A percentile compares a stretch with the other conserved stretches of the same genome.
Evolutionary conservation across 345 rosid species (phyloP).

Genomic region (Populus deltoides): DNA sequence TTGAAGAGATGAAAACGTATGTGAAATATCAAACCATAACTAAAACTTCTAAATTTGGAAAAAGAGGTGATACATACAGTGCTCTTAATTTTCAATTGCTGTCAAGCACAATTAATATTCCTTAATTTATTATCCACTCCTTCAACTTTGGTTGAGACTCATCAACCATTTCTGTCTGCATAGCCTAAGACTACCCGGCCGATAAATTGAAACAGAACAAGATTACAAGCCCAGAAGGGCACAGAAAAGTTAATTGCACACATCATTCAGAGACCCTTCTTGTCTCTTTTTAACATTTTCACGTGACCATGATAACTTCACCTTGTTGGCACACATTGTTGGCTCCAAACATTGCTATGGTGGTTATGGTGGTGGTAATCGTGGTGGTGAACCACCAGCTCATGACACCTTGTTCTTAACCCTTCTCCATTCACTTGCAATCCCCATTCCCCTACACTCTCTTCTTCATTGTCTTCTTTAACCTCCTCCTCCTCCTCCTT

Average conservation of each 20-base stretch:
- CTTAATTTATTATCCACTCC: not conserved
- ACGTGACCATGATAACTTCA: conserved; percentile 23
- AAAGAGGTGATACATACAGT: not conserved
- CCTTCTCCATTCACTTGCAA: conserved; percentile 35
- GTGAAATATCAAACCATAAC: too few relatives aligned
- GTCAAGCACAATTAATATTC: not conserved
- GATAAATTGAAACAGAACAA: not conserved
- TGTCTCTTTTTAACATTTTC: not conserved
- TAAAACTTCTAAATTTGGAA: too few relatives aligned
- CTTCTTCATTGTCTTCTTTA: not conserved
- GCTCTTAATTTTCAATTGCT: not conserved
- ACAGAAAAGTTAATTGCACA: not conserved
- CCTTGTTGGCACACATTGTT: conserved; percentile 59
- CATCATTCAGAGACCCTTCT: not conserved
- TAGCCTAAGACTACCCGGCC: not conserved
- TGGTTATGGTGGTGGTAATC: conserved; percentile 21
- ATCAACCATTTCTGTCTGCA: not conserved
- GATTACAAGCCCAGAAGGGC: not conserved
- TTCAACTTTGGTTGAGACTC: not conserved
- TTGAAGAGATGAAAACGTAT: too few relatives aligned
- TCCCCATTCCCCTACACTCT: conserved; percentile 27
- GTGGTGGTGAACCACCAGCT: conserved; percentile 28
- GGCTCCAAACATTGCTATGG: conserved; percentile 48
- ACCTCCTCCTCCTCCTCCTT: conserved; percentile 12
- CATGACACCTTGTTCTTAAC: conserved; percentile 39